Evolutionary conservation across 2,329 filamentous ascomycete species (phyloP).

Genomic region (Aspergillus brasiliensis): DNA sequence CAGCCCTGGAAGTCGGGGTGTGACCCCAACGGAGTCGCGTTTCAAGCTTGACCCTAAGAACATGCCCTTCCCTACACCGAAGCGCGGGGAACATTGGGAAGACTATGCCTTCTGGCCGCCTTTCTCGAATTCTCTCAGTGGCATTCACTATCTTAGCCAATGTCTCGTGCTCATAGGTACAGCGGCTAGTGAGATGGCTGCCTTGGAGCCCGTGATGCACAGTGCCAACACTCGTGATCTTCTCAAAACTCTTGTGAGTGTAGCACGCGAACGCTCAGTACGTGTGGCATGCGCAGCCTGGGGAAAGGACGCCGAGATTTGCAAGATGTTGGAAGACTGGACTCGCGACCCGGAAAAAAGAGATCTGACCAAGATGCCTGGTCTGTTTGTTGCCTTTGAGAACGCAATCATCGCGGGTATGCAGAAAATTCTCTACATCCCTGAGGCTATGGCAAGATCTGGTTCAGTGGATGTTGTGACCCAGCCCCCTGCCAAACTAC

Average conservation of each 20-base stretch:
- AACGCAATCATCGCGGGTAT: constrained; percentile 78
- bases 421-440: constrained; percentile 94
- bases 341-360: constrained; percentile 76
- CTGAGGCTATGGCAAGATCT: constrained; percentile 76
- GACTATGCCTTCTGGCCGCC: constrained; percentile 96
- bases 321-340: constrained; percentile 94
- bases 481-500: constrained; percentile 80
- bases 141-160: constrained; percentile 84
- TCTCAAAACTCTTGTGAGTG: constrained; percentile 73
- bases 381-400: constrained; percentile 82
- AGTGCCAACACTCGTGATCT: constrained; percentile 64
- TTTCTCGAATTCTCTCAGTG: constrained; percentile 85
- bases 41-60: constrained; percentile 80
- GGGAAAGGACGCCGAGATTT: constrained; percentile 90
- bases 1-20: constrained; percentile 59
- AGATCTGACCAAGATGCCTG: constrained; percentile 89
- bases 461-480: constrained; percentile 76
- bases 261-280: constrained; percentile 80
- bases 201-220: constrained; percentile 67
- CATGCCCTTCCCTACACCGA: constrained; percentile 74
- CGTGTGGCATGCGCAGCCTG: constrained; percentile 85
- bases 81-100: constrained; percentile 83
- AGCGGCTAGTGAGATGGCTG: constrained; percentile 81
- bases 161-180: constrained; percentile 82
- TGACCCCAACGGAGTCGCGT: constrained; percentile 66